Base-by-base conservation (phyloP, 2,329 filamentous ascomycete species). In the Ophiosphaerella korrae region DNA sequence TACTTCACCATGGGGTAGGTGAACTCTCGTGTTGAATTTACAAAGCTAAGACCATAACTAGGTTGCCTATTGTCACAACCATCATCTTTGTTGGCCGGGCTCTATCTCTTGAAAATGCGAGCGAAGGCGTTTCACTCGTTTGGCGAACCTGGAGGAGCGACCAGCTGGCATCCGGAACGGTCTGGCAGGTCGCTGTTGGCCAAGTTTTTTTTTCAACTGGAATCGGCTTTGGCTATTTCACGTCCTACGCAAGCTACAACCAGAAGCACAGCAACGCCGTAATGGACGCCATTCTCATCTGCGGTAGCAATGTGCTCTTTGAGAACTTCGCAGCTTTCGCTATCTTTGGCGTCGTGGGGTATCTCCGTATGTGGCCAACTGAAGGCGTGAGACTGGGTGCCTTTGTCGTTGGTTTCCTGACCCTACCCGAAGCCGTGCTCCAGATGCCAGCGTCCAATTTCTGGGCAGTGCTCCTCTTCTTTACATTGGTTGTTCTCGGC, bases 131-230 rank as follows among this genome's bases (percentile, higher is more conserved):
- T 31, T 78, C 74, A 49, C 73, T 84, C 0, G 60, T 77, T n/a
- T 80, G 74, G 73, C 74, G 71, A 2, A 78, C 75, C 3, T 79
- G 76, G 81, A 74, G 81, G 55, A 74, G 80, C 11, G 74, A 75
- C 5, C 74, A 84, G 57, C 73, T 85, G 0, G 78, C 75, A 5
- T 75, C 74, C 0, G 81, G 81, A 0, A 75, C 74, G 0, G 77
- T 85, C 1, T 85, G 83, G 82, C 82, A 85, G 63, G 82, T 80
- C n/a, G 83, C 82, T 2, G 78, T 80, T 7, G 82, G 82, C 1
- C 83, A 85, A 52, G 82, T 84, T 39, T 84, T 85, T 67, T 84
- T 84, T 68, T 83, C 80, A 0, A 84, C 80, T 0, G 82, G 82
- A 3, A 80, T 84, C 24, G 82, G 81, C 1, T 84, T 84, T 57